Percentiles rank a stretch among this genome's conserved stretches.
Evolutionary conservation across 345 rosid genomes (phyloP).

Genomic region (Gossypium thurberi): DNA sequence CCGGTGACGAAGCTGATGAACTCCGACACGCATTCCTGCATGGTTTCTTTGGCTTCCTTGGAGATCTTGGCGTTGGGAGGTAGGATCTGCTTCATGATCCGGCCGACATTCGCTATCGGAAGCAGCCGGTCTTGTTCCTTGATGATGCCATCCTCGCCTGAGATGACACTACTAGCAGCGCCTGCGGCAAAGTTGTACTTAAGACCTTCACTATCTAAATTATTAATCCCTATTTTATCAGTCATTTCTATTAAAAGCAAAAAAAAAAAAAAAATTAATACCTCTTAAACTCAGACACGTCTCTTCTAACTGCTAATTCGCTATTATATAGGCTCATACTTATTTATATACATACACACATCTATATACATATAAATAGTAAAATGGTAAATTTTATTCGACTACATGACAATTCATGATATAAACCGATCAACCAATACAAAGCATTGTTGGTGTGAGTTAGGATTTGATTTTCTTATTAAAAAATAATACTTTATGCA

Average conservation of each 20-base stretch:
- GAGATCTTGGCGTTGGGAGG: constrained; percentile 67
- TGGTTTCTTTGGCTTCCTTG: constrained; percentile 69
- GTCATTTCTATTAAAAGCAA: constrained; percentile 17
- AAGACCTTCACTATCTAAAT: constrained; percentile 15
- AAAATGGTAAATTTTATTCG: background rate
- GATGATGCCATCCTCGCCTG: constrained; percentile 33
- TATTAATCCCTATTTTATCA: constrained; percentile 18
- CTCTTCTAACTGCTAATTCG: constrained; percentile 1
- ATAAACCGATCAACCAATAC: background rate
- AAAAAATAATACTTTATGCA: background rate
- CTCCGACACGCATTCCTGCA: constrained; percentile 78
- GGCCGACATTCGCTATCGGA: constrained; percentile 65
- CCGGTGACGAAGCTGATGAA: constrained; percentile 71
- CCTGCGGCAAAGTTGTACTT: constrained; percentile 14
- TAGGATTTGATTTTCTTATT: constrained; percentile 7
- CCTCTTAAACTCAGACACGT: constrained; percentile 30
- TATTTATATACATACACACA: background rate
- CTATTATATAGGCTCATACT: constrained; percentile 13
- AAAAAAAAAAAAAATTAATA: background rate
- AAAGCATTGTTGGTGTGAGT: constrained; percentile 19
- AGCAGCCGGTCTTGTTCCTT: constrained; percentile 67
- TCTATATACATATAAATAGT: background rate
- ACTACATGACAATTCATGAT: constrained; percentile 12
- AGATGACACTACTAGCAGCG: constrained; percentile 9
- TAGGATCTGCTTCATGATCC: constrained; percentile 71